Percentiles rank a stretch among this genome's conserved stretches.
Conservation (phyloP, 257 asterid genomes). For the Penstemon davidsonii region DNA sequence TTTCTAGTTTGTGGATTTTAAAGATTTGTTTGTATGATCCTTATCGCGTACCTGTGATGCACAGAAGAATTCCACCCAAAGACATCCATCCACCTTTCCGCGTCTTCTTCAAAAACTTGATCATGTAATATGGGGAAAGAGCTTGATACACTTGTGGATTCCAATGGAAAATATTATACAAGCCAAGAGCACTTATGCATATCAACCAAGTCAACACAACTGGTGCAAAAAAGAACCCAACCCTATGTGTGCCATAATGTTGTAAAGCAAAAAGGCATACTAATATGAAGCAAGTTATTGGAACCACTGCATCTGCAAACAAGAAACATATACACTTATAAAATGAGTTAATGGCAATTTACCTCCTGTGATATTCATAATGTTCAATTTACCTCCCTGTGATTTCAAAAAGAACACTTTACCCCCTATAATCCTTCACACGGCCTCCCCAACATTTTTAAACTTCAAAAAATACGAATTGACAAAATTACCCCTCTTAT, state of each 20-base stretch:
- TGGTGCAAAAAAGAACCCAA: conserved; percentile 89
- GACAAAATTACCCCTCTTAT: too few relatives aligned
- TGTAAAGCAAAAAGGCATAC: conserved; percentile 93
- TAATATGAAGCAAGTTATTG: conserved; percentile 90
- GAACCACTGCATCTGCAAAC: conserved; percentile 89
- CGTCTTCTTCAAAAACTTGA: conserved; percentile 87
- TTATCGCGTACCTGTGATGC: conserved; percentile 75
- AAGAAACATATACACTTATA: conserved; percentile 12
- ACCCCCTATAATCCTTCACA: too few relatives aligned
- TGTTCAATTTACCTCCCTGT: too few relatives aligned
- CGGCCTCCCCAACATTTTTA: too few relatives aligned
- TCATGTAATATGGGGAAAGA: conserved; percentile 86
- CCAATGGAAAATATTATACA: conserved; percentile 84
- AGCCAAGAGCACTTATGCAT: conserved; percentile 82
- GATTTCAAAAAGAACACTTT: too few relatives aligned
- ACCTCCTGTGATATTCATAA: too few relatives aligned
- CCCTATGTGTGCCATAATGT: conserved; percentile 93
- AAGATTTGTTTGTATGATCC: neutral
- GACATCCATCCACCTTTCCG: conserved; percentile 99
- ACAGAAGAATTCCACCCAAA: conserved; percentile 88
- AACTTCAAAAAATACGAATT: too few relatives aligned
- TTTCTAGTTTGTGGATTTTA: neutral
- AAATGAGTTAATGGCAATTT: neutral
- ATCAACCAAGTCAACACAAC: conserved; percentile 75
- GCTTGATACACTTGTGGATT: conserved; percentile 86